Conservation (phyloP, 2,329 filamentous ascomycete genomes). For the Aspergillus pseudoglaucus region DNA sequence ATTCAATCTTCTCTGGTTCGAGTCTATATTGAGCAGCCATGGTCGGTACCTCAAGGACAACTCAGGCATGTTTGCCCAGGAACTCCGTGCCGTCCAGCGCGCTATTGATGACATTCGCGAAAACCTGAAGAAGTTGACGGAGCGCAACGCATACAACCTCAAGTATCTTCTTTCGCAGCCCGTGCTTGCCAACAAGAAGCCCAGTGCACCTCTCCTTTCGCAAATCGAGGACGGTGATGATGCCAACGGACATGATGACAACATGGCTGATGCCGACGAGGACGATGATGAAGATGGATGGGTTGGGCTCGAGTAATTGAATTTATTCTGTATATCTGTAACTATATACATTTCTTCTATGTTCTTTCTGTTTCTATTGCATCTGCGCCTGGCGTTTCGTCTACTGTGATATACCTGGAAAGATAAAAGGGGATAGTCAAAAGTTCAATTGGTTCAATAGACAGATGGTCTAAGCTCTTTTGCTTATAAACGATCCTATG, state of each 20-base stretch:
- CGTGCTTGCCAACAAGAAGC: constrained; percentile 26
- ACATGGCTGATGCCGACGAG: constrained; percentile 23
- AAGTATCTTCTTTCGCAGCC: constrained; percentile 67
- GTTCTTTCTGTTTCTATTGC: constrained; percentile 13
- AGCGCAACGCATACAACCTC: constrained; percentile 83
- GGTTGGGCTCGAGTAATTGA: constrained; percentile 47
- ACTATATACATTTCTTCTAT: constrained; percentile 13
- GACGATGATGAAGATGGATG: constrained; percentile 46
- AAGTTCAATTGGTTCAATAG: neutral
- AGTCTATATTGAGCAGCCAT: constrained; percentile 71
- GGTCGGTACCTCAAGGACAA: constrained; percentile 80
- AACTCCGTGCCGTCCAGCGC: constrained; percentile 74
- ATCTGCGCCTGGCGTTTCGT: constrained; percentile 25
- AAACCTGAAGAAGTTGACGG: constrained; percentile 73
- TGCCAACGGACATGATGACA: constrained; percentile 18
- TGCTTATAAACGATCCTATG: too few species aligned
- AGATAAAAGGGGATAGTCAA: constrained; percentile 11
- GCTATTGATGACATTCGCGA: constrained; percentile 73
- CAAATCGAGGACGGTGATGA: constrained; percentile 14
- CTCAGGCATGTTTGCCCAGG: constrained; percentile 70
- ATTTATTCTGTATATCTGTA: constrained; percentile 6
- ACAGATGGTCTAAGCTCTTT: neutral
- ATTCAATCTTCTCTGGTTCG: constrained; percentile 90
- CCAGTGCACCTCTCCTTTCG: constrained; percentile 21
- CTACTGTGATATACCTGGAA: constrained; percentile 19